Evolutionary conservation across 805 yeast species (phyloP).

Genomic region (Saturnispora ahearnii): DNA sequence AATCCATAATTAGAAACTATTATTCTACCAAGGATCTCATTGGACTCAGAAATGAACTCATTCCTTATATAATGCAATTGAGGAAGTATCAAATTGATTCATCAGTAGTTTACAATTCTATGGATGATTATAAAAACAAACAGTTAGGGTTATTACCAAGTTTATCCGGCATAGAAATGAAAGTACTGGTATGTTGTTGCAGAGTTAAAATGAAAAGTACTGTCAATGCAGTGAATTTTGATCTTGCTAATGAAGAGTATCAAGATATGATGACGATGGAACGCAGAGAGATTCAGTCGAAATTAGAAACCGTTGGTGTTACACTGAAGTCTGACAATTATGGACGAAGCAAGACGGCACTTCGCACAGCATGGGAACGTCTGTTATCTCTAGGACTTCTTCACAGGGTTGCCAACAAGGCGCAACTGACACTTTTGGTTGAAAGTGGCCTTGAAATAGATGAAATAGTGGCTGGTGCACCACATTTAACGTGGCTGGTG

Average conservation of each 20-base stretch:
- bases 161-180: conserved; percentile 63
- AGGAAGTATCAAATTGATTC: conserved; percentile 1
- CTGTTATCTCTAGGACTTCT: conserved; percentile 10
- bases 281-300: conserved; percentile 28
- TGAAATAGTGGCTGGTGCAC: conserved; percentile 3
- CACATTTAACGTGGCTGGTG: conserved; percentile 3
- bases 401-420: neutral
- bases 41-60: conserved; percentile 36
- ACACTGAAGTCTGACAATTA: conserved; percentile 8
- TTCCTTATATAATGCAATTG: conserved; percentile 30
- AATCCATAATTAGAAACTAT: conserved; percentile 37
- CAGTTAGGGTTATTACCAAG: conserved; percentile 24
- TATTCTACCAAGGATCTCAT: conserved; percentile 52
- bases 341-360: conserved; percentile 5
- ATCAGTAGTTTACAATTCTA: neutral
- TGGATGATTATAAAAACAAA: conserved; percentile 8
- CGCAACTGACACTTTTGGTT: conserved; percentile 3
- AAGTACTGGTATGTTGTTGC: conserved; percentile 66
- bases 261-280: conserved; percentile 38
- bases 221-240: conserved; percentile 59
- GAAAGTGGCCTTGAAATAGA: conserved; percentile 10
- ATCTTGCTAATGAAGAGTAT: conserved; percentile 72
- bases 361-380: conserved; percentile 17
- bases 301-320: conserved; percentile 13
- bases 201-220: conserved; percentile 55